Conservation (phyloP, 306 rosid genomes). For the Mimosa bimucronata region DNA sequence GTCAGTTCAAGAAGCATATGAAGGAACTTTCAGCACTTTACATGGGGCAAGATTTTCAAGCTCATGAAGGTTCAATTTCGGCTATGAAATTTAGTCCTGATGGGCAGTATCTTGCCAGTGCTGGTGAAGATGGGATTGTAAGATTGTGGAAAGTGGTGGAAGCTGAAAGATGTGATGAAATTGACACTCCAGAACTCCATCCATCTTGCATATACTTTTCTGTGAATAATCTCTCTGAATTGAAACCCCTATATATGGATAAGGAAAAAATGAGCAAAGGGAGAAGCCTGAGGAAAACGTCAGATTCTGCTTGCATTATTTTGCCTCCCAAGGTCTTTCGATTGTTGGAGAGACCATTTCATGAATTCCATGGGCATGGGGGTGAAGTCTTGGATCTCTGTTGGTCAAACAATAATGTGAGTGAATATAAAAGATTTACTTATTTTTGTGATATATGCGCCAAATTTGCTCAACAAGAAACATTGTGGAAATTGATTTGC, state of each 20-base stretch:
- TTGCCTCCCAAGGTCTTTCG: conserved; percentile 83
- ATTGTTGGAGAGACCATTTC: conserved; percentile 81
- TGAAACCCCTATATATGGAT: conserved; percentile 71
- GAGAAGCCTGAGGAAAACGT: conserved; percentile 60
- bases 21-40: conserved; percentile 91
- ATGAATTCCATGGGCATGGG: conserved; percentile 79
- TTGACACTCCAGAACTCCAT: conserved; percentile 79
- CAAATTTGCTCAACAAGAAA: not conserved
- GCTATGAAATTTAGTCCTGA: conserved; percentile 95
- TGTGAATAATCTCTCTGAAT: conserved; percentile 71
- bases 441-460: conserved; percentile 27
- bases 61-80: conserved; percentile 83
- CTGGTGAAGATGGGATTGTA: conserved; percentile 85
- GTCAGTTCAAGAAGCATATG: conserved; percentile 58
- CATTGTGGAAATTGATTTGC: conserved; percentile 28
- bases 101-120: conserved; percentile 94
- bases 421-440: conserved; percentile 44
- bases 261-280: conserved; percentile 66
- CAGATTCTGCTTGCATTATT: conserved; percentile 86
- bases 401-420: conserved; percentile 91
- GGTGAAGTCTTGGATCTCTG: conserved; percentile 86
- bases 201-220: conserved; percentile 89
- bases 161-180: conserved; percentile 75
- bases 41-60: conserved; percentile 89
- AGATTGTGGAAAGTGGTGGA: conserved; percentile 91